These are phyloP conservation scores for Poa pratensis DNA, from an alignment of 176 grass and related monocot genomes.

Conservation along the genomic window DNA sequence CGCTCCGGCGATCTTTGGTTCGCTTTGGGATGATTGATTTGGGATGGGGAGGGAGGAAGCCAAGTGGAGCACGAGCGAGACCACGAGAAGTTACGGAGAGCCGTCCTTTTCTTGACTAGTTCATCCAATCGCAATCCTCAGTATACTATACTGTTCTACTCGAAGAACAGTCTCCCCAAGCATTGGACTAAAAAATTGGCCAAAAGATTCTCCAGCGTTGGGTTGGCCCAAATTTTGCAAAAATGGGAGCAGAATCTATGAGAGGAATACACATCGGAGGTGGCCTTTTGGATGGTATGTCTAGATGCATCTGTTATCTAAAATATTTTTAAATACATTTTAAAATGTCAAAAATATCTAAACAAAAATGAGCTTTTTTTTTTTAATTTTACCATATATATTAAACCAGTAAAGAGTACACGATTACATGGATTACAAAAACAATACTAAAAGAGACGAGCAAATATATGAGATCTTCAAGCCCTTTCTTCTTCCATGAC, in stretches of 20 bases:
- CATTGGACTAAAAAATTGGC: not conserved
- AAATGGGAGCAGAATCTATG: not conserved
- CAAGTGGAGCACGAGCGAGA: not conserved
- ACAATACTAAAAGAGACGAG: no score
- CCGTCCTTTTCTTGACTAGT: slow-evolving; percentile 5
- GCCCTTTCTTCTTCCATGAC: no score
- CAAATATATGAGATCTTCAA: no score
- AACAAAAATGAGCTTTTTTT: no score
- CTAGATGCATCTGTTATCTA: no score
- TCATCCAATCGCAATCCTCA: slow-evolving; percentile 1
- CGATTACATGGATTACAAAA: no score
- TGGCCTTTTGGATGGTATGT: no score
- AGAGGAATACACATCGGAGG: no score
- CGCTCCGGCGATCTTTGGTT: not conserved
- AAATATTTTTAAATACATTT: no score
- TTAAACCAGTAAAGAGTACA: no score
- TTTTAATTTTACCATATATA: no score
- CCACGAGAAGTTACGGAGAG: not conserved
- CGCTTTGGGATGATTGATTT: not conserved
- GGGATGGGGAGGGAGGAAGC: not conserved
- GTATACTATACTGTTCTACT: not conserved
- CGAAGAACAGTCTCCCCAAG: not conserved
- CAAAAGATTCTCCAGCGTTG: not conserved
- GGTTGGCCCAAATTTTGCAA: not conserved
- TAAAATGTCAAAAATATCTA: no score